phyloP scores from a whole-genome alignment of 441 rosid genomes.

The Populus hybrid region DNA sequence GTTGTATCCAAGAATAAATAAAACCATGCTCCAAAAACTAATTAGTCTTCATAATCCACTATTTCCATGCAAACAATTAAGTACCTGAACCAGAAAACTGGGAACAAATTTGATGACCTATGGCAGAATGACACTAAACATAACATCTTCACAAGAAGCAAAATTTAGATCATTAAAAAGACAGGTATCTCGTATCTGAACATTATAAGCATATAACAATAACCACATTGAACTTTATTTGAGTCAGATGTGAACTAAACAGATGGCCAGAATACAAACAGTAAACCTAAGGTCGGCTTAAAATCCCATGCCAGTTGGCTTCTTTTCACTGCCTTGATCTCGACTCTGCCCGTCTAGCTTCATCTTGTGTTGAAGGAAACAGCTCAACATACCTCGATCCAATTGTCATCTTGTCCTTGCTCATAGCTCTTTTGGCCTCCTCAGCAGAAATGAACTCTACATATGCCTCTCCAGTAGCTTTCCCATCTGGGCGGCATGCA shows the following conservation, averaged over 20 bases:
- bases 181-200: neutral
- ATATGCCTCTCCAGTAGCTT: conserved; percentile 88
- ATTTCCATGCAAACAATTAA: neutral
- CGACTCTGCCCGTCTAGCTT: conserved; percentile 77
- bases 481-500: conserved; percentile 88
- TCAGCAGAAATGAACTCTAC: conserved; percentile 71
- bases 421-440: conserved; percentile 83
- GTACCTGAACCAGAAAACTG: neutral
- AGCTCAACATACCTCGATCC: conserved; percentile 81
- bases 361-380: conserved; percentile 76
- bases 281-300: neutral
- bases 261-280: neutral
- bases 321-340: conserved; percentile 66
- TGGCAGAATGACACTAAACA: neutral
- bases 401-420: conserved; percentile 82
- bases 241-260: neutral
- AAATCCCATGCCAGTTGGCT: neutral
- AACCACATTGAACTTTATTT: neutral
- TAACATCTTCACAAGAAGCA: neutral
- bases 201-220: neutral
- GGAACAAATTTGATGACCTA: neutral
- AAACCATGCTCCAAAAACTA: neutral
- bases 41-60: neutral
- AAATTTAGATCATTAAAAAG: neutral
- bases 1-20: neutral